Conservation (phyloP, 345 rosid genomes). For the Schrenkiella parvula region DNA sequence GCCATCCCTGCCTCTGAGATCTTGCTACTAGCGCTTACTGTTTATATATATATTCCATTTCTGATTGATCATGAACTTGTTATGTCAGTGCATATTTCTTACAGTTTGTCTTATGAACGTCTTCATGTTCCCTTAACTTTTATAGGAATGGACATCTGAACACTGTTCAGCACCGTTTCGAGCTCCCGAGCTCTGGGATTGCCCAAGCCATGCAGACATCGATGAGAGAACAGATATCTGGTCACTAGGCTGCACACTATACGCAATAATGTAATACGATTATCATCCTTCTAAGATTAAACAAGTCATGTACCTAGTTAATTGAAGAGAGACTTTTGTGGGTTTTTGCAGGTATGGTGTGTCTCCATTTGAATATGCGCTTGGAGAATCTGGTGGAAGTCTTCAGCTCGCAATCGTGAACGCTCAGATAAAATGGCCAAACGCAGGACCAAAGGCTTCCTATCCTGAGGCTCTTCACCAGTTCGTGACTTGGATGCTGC, state of each 20-base stretch:
- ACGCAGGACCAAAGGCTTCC: conserved; percentile 60
- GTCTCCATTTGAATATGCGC: conserved; percentile 95
- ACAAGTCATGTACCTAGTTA: background rate
- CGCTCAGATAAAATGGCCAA: conserved; percentile 97
- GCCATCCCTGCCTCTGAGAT: conserved; percentile 5
- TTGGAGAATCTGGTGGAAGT: conserved; percentile 98
- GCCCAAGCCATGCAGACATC: conserved; percentile 91
- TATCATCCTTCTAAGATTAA: background rate
- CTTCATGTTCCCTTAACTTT: background rate
- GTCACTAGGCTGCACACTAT: conserved; percentile 98
- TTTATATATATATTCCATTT: background rate
- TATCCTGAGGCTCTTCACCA: conserved; percentile 93
- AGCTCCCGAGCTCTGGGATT: conserved; percentile 99
- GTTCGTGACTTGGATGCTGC: conserved; percentile 98
- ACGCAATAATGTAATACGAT: conserved; percentile 80
- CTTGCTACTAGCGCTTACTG: background rate
- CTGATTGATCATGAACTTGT: background rate
- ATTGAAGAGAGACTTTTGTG: background rate
- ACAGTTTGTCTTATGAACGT: background rate
- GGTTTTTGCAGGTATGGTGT: conserved; percentile 66
- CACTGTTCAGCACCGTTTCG: conserved; percentile 97
- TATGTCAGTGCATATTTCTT: background rate
- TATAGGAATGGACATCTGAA: conserved; percentile 94
- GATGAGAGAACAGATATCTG: conserved; percentile 98
- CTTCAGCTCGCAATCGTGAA: conserved; percentile 84